phyloP scores from a whole-genome alignment of 2,329 filamentous ascomycete genomes.

The Diaporthe citrichinensis region DNA sequence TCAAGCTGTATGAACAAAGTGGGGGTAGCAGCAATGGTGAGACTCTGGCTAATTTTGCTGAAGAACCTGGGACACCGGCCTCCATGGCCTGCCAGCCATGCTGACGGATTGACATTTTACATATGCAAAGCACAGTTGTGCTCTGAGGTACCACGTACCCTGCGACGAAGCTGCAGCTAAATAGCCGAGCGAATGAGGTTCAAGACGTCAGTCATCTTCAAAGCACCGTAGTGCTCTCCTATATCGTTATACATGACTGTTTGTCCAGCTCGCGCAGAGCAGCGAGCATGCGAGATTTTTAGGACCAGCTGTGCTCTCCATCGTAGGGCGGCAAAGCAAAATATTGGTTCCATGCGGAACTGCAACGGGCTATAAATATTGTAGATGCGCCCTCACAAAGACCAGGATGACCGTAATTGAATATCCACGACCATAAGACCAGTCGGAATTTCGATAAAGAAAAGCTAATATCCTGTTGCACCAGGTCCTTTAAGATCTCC shows the following conservation, averaged over 20 bases:
- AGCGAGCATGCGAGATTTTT: background rate
- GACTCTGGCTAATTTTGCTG: background rate
- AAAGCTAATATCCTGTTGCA: too few species aligned
- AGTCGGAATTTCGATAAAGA: background rate
- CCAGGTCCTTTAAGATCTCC: too few species aligned
- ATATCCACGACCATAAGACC: background rate
- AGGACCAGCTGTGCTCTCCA: background rate
- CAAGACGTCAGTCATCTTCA: background rate
- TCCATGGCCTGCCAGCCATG: background rate
- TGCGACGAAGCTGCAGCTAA: conserved; percentile 9
- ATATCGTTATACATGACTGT: background rate
- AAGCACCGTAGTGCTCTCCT: conserved; percentile 8
- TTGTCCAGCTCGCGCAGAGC: background rate
- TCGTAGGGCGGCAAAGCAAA: background rate
- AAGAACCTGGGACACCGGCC: background rate
- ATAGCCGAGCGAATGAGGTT: background rate
- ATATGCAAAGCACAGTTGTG: conserved; percentile 18
- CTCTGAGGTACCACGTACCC: background rate
- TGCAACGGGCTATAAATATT: background rate
- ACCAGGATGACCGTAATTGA: background rate
- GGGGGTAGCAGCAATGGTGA: background rate
- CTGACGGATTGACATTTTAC: background rate
- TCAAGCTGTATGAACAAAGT: background rate
- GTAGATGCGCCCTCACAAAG: background rate
- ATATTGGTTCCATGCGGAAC: background rate